Base-by-base conservation (phyloP, 2,329 filamentous ascomycete species). In the Ophiostoma sp. region DNA sequence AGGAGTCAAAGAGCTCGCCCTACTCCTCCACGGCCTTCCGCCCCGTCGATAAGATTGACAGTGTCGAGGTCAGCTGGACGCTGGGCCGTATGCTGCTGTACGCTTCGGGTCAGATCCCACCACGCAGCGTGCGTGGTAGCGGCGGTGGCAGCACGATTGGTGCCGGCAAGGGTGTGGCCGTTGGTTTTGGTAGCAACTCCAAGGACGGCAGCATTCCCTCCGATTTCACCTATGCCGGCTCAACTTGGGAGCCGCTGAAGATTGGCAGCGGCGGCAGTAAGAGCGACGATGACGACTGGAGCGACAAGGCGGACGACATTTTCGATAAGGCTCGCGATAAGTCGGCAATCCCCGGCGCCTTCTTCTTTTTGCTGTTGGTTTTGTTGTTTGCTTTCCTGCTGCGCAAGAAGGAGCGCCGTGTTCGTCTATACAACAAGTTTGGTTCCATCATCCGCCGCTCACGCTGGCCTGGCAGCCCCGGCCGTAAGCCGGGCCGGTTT, bases 41-140 rank as follows among this genome's bases (percentile, higher is more conserved):
- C 80, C 93, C 96, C 0, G 92, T 98, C 39, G 91, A 99, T 82
- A 96, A 96, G 81, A 95, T 99, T 77, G 90, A 94, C 77, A 93
- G 91, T 22, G 91, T 94, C 7, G 97, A 99, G 84, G 92, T 99
- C 22, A 97, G 93, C 84, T 99, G 96, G 96, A 98, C 96, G 0
- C 84, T 99, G 5, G 96, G 96, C 1, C 97, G 98, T 80, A 98
- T 98, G 88, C 89, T 99, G 7, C 88, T 99, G 4, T 98, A 98
- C 78, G 96, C 96, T 4, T 91, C 95, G 0, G 96, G 94, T 3
- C 94, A 98, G 80, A 87, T 99, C 6, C 91, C 93, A 1, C 88
- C 93, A 0, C 82, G 86, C 7, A 86, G 85, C 1, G 68, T 28
- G 8, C 39, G 48, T 45, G 52, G 70, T 31, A 68, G 66, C 39